Conservation (phyloP, 805 yeast species). For the Yarrowia divulgata region DNA sequence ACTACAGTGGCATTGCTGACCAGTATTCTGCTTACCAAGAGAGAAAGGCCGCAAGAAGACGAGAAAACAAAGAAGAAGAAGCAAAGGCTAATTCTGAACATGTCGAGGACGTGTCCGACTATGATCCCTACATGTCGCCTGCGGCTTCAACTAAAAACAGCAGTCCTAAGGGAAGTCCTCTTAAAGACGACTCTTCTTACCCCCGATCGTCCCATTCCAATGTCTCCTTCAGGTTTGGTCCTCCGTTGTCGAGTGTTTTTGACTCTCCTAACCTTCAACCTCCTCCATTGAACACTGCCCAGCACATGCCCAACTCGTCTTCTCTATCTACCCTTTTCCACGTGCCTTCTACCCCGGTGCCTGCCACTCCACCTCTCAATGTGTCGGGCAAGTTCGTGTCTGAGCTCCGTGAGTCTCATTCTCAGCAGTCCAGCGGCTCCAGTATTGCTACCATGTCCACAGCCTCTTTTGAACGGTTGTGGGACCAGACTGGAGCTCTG, state of each 20-base stretch:
- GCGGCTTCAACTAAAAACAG: background rate
- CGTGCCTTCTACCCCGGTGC: background rate
- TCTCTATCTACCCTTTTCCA: constrained; percentile 15
- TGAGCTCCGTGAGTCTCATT: background rate
- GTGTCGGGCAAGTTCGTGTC: constrained; percentile 14
- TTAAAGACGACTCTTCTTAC: background rate
- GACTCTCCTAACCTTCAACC: background rate
- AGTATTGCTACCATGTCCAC: constrained; percentile 15
- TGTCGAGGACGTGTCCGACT: background rate
- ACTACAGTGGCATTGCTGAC: constrained; percentile 9
- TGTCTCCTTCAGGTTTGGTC: background rate
- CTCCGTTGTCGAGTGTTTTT: background rate
- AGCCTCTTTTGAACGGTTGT: constrained; percentile 2
- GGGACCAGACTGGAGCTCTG: constrained; percentile 27
- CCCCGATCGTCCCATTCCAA: background rate
- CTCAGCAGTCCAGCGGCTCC: constrained; percentile 12
- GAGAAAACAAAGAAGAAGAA: background rate
- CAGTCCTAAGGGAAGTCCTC: background rate
- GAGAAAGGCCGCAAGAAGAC: background rate
- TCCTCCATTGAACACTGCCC: constrained; percentile 1
- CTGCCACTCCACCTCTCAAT: constrained; percentile 6
- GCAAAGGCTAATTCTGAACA: background rate
- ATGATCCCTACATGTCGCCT: constrained; percentile 1
- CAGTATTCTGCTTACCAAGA: constrained; percentile 16
- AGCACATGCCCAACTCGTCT: constrained; percentile 4